Evolutionary conservation across 176 grass and related monocot species (phyloP), one percentile per base, ranked within the genome.

Genomic region (Alopecurus myosuroides): DNA sequence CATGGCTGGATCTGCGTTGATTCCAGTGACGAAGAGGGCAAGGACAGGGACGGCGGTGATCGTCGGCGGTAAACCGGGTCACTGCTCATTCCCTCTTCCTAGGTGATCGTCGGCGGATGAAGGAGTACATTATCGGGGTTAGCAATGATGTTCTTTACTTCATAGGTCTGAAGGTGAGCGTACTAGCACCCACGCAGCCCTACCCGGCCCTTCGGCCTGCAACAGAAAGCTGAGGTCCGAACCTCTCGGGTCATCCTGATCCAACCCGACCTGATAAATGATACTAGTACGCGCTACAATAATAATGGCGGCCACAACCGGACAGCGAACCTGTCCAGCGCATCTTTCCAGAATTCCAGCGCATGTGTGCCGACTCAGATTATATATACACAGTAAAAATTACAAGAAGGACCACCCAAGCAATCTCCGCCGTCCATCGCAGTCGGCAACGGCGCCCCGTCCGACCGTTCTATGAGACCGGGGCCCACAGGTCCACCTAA

Each of bases 371-470:
- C 68, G 2, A 65, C 4, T 70, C n/a, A 40, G 11, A 23, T 58
- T 37, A 37, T n/a, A n/a, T n/a, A n/a, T n/a, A n/a, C 10, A 4
- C 35, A 6, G 36, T 1, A 41, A 42, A 34, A 25, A 14, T 42
- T 7, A 8, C 19, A 69, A 1, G 4, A 41, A 42, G 4, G 36
- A 15, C 22, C 37, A 46, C 68, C 85, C 15, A 36, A 74, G 30
- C 41, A 19, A 86, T 86, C 55, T 2, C 4, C 0, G 26, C 74
- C 86, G 83, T 92, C 86, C 66, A 86, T 83, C 55, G 52, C 72
- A 19, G 18, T 62, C 11, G 12, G 2, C 10, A n/a, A 74, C 70
- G 76, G 65, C 52, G 11, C 36, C 10, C 39, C 11, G 26, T 23
- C 44, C 18, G 50, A 45, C 81, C 72, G 87, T 71, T 52, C 74